Percentiles rank a stretch among this genome's conserved stretches.
These are phyloP conservation scores for Rhododendron williamsianum DNA, from an alignment of 148 eudicot species.

Conservation along the genomic window DNA sequence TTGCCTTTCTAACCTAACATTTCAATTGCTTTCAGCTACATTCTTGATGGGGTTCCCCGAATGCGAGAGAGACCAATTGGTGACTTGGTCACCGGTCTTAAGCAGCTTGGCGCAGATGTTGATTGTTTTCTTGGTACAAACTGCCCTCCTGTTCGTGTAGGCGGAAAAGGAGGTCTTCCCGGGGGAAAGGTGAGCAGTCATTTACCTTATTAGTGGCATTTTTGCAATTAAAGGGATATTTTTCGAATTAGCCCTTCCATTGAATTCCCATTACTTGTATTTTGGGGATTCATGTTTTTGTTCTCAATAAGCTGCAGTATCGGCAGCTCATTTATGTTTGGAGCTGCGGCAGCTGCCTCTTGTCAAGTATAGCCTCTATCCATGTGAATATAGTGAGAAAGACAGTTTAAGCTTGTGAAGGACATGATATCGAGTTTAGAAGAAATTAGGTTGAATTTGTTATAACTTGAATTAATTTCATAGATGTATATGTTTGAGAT, in stretches of 20 bases:
- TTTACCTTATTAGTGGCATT: background rate
- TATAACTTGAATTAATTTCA: background rate
- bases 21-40: constrained; percentile 43
- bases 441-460: background rate
- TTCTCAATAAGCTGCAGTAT: background rate
- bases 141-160: constrained; percentile 91
- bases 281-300: background rate
- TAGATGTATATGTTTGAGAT: background rate
- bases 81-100: constrained; percentile 84
- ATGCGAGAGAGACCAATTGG: constrained; percentile 99
- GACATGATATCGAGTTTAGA: background rate
- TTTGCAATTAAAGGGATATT: background rate
- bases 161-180: constrained; percentile 91
- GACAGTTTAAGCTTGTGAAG: background rate
- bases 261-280: background rate
- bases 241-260: background rate
- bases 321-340: background rate
- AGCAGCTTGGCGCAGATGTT: constrained; percentile 95
- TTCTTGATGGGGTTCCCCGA: constrained; percentile 96
- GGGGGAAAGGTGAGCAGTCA: constrained; percentile 73
- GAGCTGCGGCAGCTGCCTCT: background rate
- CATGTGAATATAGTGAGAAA: background rate
- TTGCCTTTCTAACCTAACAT: background rate
- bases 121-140: constrained; percentile 89
- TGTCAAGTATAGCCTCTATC: background rate